Conservation (phyloP, 352 stramenopile genomes). For the Aphanomyces stellatus region DNA sequence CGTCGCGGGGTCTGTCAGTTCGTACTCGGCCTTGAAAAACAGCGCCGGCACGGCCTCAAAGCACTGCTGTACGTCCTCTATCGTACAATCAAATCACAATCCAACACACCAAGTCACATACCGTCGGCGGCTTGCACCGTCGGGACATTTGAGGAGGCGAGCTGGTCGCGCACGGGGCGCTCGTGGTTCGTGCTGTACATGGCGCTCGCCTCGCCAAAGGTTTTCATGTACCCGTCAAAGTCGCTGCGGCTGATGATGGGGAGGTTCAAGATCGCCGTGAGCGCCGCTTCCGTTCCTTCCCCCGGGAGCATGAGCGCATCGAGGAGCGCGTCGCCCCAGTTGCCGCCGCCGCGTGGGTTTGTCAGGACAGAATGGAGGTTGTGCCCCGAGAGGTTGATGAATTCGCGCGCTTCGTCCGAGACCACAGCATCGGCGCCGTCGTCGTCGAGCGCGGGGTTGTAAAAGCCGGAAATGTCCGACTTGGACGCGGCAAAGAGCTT, state of each 20-base stretch:
- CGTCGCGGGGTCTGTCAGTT: slow-evolving; percentile 59
- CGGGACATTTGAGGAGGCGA: slow-evolving; percentile 74
- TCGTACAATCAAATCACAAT: too few relatives aligned
- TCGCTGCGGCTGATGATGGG: slow-evolving; percentile 51
- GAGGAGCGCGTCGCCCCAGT: slow-evolving; percentile 59
- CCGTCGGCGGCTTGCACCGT: slow-evolving; percentile 68
- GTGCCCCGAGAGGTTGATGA: slow-evolving; percentile 59
- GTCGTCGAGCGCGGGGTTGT: slow-evolving; percentile 9
- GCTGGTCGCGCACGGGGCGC: slow-evolving; percentile 69
- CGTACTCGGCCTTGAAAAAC: slow-evolving; percentile 72
- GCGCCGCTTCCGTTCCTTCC: slow-evolving; percentile 39
- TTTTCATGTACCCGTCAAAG: slow-evolving; percentile 70
- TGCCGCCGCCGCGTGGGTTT: slow-evolving; percentile 62
- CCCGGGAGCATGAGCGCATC: slow-evolving; percentile 66
- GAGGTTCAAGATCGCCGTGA: slow-evolving; percentile 48
- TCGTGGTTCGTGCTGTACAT: slow-evolving; percentile 70
- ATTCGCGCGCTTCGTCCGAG: slow-evolving; percentile 54
- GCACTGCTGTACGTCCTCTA: slow-evolving; percentile 77
- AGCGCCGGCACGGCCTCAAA: slow-evolving; percentile 62
- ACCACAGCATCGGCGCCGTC: slow-evolving; percentile 30
- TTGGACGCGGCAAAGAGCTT: slow-evolving; percentile 17
- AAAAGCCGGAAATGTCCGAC: slow-evolving; percentile 17
- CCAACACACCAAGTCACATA: slow-evolving; percentile 25
- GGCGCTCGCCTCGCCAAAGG: slow-evolving; percentile 51
- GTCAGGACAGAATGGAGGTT: slow-evolving; percentile 82